Evolutionary conservation across 1,284 basidiomycete genomes (phyloP).

Genomic region (Cryptococcus wingfieldii): DNA sequence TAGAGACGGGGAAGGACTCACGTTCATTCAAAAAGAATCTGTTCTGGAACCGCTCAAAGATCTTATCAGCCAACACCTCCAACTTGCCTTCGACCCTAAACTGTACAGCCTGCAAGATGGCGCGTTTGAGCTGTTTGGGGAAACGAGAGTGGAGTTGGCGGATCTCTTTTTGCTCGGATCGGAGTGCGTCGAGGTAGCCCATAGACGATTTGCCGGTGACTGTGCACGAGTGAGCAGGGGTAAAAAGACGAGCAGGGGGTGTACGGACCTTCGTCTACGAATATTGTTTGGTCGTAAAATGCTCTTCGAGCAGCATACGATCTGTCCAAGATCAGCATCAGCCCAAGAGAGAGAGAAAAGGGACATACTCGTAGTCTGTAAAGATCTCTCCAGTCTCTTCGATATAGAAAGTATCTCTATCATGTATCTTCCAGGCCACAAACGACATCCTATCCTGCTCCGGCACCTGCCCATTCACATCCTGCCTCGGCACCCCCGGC

Average conservation of each 20-base stretch:
- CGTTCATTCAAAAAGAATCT: constrained; percentile 88
- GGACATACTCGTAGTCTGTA: constrained; percentile 80
- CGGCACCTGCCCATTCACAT: not conserved
- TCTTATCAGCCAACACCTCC: constrained; percentile 87
- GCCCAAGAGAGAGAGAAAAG: not conserved
- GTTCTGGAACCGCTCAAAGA: constrained; percentile 92
- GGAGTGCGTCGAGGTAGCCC: constrained; percentile 88
- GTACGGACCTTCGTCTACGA: constrained; percentile 44
- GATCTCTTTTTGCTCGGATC: constrained; percentile 85
- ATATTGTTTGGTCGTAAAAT: constrained; percentile 77
- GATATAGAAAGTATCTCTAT: constrained; percentile 80
- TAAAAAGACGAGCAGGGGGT: not conserved
- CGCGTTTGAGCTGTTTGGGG: constrained; percentile 84
- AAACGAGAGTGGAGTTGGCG: constrained; percentile 83
- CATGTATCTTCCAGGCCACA: constrained; percentile 35
- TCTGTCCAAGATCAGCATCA: constrained; percentile 50
- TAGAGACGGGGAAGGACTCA: constrained; percentile 51
- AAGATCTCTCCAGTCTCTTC: constrained; percentile 92
- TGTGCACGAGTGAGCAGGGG: constrained; percentile 50
- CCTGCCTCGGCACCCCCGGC: not conserved
- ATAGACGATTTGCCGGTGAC: constrained; percentile 89
- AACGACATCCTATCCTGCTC: constrained; percentile 4
- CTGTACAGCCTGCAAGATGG: constrained; percentile 86
- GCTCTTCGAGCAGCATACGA: constrained; percentile 85
- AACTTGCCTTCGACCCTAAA: constrained; percentile 95